A percentile compares a stretch with the other conserved stretches of the same genome.
phyloP scores from a whole-genome alignment of 1,284 basidiomycete genomes.

The Ustilago xerochloae region DNA sequence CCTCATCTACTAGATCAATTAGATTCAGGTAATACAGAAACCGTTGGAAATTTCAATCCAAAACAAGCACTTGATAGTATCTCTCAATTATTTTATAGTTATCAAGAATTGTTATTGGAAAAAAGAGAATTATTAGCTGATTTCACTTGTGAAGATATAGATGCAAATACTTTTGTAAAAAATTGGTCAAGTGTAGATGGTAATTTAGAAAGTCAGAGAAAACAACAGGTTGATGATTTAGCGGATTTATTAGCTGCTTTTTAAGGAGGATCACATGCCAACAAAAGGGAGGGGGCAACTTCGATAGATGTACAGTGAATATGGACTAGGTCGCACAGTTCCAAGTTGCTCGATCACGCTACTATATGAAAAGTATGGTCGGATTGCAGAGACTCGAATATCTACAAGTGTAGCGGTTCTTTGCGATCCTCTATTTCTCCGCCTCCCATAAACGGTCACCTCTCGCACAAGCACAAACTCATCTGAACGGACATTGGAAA shows the following conservation, averaged over 20 bases:
- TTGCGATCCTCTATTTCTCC: no score
- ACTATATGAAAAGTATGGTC: no score
- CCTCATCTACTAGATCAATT: conserved; percentile 53
- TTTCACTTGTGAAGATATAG: conserved; percentile 64
- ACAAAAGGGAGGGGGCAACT: no score
- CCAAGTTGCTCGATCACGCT: no score
- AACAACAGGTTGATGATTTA: conserved; percentile 63
- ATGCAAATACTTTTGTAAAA: conserved; percentile 32
- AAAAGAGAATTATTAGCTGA: conserved; percentile 62
- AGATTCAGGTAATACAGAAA: conserved; percentile 22
- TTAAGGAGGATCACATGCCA: conserved; percentile 9
- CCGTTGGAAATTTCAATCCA: conserved; percentile 49
- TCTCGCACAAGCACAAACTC: background rate
- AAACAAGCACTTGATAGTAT: conserved; percentile 55
- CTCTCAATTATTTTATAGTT: conserved; percentile 60
- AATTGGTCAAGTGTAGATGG: conserved; percentile 49
- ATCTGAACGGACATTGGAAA: background rate
- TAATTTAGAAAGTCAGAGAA: conserved; percentile 42
- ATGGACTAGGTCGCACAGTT: no score
- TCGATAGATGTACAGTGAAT: no score
- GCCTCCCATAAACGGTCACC: no score
- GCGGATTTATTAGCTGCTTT: conserved; percentile 61
- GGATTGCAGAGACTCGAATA: no score
- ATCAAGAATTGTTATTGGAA: conserved; percentile 57
- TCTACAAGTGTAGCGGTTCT: no score